Conservation (phyloP, 1,139 yeast genomes). For the Candida buenavistaensis region DNA sequence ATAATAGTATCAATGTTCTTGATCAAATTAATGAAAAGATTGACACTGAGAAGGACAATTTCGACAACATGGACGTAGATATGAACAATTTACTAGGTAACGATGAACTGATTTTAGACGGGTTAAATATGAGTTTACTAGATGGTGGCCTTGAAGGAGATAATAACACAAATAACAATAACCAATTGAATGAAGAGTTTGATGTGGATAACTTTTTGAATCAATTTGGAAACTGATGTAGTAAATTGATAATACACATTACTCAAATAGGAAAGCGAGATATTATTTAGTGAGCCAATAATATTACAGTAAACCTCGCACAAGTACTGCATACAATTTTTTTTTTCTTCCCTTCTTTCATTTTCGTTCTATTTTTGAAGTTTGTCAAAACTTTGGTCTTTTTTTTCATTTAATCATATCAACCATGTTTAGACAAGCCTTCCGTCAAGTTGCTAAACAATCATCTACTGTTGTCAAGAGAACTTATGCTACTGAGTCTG, state of each 20-base stretch:
- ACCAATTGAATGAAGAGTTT: slow-evolving; percentile 31
- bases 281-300: slow-evolving; percentile 26
- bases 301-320: slow-evolving; percentile 14
- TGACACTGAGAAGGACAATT: slow-evolving; percentile 10
- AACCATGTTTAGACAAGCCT: slow-evolving; percentile 67
- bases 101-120: slow-evolving; percentile 46
- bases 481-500: slow-evolving; percentile 86
- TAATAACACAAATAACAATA: slow-evolving; percentile 17
- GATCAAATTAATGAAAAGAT: slow-evolving; percentile 5
- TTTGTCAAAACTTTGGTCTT: not conserved
- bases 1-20: slow-evolving; percentile 13
- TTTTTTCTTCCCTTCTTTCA: slow-evolving; percentile 5
- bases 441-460: slow-evolving; percentile 68
- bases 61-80: slow-evolving; percentile 32
- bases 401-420: not conserved
- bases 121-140: slow-evolving; percentile 43
- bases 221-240: slow-evolving; percentile 39
- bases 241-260: slow-evolving; percentile 10
- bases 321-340: not conserved
- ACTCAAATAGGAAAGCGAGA: slow-evolving; percentile 31
- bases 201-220: slow-evolving; percentile 50
- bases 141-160: slow-evolving; percentile 35
- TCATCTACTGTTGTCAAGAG: slow-evolving; percentile 65
- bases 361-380: not conserved
- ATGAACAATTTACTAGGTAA: slow-evolving; percentile 44